phyloP scores from a whole-genome alignment of 2,329 filamentous ascomycete species.

The Trichoderma sp. region DNA sequence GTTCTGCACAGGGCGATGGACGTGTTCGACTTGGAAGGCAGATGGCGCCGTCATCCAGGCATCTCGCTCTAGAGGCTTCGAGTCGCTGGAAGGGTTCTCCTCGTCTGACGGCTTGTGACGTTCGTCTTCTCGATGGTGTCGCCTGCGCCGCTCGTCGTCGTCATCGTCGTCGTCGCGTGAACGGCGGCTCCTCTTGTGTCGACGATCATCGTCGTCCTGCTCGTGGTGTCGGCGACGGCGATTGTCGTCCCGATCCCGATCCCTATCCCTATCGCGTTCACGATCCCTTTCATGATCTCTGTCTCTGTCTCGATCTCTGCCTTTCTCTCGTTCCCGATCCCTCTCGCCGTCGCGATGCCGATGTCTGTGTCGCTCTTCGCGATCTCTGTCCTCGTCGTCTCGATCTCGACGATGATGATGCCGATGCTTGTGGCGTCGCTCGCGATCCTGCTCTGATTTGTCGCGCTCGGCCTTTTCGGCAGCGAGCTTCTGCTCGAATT shows the following conservation, averaged over 20 bases:
- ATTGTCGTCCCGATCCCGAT: conserved; percentile 31
- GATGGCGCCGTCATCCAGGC: conserved; percentile 93
- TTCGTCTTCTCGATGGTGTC: conserved; percentile 27
- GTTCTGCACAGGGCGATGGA: conserved; percentile 54
- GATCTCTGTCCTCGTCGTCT: conserved; percentile 35
- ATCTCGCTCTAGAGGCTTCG: conserved; percentile 61
- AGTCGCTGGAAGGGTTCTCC: conserved; percentile 36
- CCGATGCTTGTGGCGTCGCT: conserved; percentile 44
- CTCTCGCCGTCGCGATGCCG: conserved; percentile 20
- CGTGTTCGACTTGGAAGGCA: conserved; percentile 78
- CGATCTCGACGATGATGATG: conserved; percentile 47
- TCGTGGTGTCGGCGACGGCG: conserved; percentile 35
- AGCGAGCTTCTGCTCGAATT: conserved; percentile 76
- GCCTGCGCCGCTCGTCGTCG: conserved; percentile 33
- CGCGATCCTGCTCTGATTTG: conserved; percentile 44
- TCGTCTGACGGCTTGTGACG: conserved; percentile 47
- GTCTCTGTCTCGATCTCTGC: conserved; percentile 25
- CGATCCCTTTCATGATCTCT: conserved; percentile 28
- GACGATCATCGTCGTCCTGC: conserved; percentile 48
- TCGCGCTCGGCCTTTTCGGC: conserved; percentile 58
- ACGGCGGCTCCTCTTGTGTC: conserved; percentile 59
- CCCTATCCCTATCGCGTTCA: conserved; percentile 27
- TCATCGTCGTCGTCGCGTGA: conserved; percentile 54
- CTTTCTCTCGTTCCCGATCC: conserved; percentile 19
- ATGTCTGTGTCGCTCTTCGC: conserved; percentile 32